Conservation (phyloP, 129 eudicot species). For the Daucus carota region DNA sequence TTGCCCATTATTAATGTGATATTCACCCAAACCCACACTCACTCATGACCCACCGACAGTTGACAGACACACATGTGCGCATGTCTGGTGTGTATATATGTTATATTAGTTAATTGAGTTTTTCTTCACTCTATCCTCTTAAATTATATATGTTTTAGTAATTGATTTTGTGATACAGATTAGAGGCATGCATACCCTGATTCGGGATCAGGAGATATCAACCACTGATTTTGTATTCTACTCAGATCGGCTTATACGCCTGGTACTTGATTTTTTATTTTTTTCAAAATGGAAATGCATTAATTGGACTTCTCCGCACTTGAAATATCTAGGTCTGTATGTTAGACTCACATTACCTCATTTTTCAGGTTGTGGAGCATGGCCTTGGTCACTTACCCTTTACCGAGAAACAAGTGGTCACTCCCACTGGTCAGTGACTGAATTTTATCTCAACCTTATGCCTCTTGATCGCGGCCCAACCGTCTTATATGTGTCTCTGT, state of each 20-base stretch:
- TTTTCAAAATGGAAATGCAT: not conserved
- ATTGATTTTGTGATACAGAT: conserved; percentile 43
- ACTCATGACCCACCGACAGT: not conserved
- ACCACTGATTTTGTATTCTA: conserved; percentile 96
- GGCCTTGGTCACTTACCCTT: conserved; percentile 98
- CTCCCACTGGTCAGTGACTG: conserved; percentile 63
- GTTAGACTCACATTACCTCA: conserved; percentile 6
- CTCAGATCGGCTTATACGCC: conserved; percentile 89
- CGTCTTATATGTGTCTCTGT: not conserved
- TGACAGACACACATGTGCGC: not conserved
- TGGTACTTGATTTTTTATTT: conserved; percentile 32
- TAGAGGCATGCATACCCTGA: conserved; percentile 98
- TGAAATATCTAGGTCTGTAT: not conserved
- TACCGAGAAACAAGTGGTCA: conserved; percentile 89
- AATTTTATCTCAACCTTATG: not conserved
- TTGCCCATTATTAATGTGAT: not conserved
- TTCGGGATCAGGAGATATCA: conserved; percentile 91
- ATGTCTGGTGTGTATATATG: not conserved
- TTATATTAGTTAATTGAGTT: not conserved
- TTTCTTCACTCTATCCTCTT: not conserved
- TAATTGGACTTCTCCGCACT: not conserved
- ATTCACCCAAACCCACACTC: not conserved
- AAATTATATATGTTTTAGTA: not conserved
- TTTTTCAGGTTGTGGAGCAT: conserved; percentile 93
- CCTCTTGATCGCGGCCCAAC: not conserved